These are phyloP conservation scores for Phellinidium pouzarii DNA, from an alignment of 1,284 basidiomycete species.

Conservation along the genomic window DNA sequence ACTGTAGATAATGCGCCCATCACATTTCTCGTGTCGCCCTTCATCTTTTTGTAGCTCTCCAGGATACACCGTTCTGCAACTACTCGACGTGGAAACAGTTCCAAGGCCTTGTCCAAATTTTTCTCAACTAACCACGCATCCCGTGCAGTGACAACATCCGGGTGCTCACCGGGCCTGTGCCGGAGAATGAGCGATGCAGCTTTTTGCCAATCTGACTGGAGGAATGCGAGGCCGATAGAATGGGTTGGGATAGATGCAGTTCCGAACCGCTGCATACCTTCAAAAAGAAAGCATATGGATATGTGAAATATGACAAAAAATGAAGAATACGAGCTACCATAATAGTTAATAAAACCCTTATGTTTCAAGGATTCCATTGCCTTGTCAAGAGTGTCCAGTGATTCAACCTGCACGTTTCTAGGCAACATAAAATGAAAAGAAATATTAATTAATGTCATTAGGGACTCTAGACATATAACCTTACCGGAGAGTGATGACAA, in stretches of 20 bases:
- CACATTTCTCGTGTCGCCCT: constrained; percentile 71
- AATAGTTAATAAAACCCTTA: constrained; percentile 96
- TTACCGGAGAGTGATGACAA: constrained; percentile 89
- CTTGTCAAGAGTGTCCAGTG: constrained; percentile 62
- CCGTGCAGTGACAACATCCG: constrained; percentile 74
- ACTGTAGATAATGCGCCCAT: constrained; percentile 83
- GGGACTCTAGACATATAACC: constrained; percentile 1
- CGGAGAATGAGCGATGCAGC: constrained; percentile 81
- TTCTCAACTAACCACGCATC: constrained; percentile 78
- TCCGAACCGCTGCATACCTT: constrained; percentile 98
- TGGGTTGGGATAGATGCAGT: constrained; percentile 96
- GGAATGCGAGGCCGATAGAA: constrained; percentile 83
- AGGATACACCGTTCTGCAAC: constrained; percentile 91
- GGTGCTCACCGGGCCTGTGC: constrained; percentile 82
- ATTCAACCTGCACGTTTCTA: constrained; percentile 79
- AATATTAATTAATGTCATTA: background rate
- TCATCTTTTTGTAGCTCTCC: constrained; percentile 82
- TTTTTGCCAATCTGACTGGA: constrained; percentile 84
- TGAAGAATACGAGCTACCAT: constrained; percentile 48
- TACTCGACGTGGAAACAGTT: constrained; percentile 79
- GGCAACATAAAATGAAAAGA: constrained; percentile 6
- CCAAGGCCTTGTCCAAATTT: constrained; percentile 71
- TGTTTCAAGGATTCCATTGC: constrained; percentile 78
- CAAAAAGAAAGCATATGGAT: background rate
- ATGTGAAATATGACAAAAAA: constrained; percentile 1